Evolutionary conservation across 1,139 yeast species (phyloP), one percentile per base, ranked within the genome.

Genomic region (Protomyces lactucae-debilis): DNA sequence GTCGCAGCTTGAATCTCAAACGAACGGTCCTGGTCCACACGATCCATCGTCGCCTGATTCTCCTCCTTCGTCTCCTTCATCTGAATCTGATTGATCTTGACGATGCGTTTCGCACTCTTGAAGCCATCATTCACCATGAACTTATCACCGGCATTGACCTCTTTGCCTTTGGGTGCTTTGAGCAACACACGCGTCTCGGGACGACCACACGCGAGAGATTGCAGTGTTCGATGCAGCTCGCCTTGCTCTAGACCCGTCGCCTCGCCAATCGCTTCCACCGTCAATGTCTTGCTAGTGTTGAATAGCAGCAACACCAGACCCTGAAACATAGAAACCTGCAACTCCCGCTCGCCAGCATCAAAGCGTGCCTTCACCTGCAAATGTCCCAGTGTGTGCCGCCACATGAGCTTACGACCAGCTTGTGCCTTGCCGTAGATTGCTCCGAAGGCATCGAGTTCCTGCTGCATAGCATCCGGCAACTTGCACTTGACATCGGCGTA

Each of bases 1-100:
- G 77, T 73, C 10, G 75, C 74, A 0, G 80, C 79, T 61, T 74
- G 77, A 10, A 77, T 68, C 52, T 73, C 73, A 67, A 72, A 72
- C 48, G 71, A 70, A 23, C 76, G 72, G 52, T 75, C 76, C n/a
- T 72, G 68, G 21, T 65, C 65, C n/a, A 73, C 73, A 48, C 70
- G 71, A 12, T 66, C 67, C 56, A 68, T 65, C 61, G 71, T 55
- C 52, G 70, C 55, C 59, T 66, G 61, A 63, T 68, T 63, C 66
- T 69, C 71, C 60, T 71, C 72, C 14, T 70, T 68, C n/a, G 72
- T 72, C 60, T 72, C 70, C 65, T 70, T 71, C 67, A 73, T 69
- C 43, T 71, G 75, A 36, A 76, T 70, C 59, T 74, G 75, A 57
- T 71, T 73, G 57, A 77, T 71, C 65, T 73, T 74, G 25, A 77